These are phyloP conservation scores for Quercus tomentella DNA, from an alignment of 331 rosid species.

Conservation along the genomic window DNA sequence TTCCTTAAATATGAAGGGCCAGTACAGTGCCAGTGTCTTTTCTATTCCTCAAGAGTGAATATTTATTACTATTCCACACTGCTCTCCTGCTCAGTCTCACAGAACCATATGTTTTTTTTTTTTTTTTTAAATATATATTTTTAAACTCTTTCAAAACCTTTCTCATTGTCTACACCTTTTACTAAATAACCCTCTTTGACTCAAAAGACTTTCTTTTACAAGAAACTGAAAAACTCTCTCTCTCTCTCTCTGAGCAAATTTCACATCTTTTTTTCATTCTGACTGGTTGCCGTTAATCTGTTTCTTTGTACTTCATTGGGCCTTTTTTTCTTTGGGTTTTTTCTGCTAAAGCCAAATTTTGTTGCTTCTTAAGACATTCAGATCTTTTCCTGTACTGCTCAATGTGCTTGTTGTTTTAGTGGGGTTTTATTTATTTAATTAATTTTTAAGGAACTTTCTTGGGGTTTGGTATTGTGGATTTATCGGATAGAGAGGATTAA, in stretches of 20 bases:
- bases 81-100: no score
- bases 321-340: neutral
- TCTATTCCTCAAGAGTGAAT: neutral
- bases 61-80: neutral
- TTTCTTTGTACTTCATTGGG: neutral
- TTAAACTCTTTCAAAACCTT: neutral
- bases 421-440: no score
- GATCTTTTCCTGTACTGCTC: conserved; percentile 16
- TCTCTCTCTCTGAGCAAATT: neutral
- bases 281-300: neutral
- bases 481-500: neutral
- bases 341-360: neutral
- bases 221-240: neutral
- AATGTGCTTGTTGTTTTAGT: neutral
- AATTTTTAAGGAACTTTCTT: neutral
- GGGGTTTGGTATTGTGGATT: neutral
- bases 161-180: neutral
- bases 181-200: neutral
- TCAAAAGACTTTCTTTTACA: neutral
- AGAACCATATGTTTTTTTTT: neutral
- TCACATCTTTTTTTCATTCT: neutral
- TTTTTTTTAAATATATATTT: no score
- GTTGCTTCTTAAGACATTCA: neutral
- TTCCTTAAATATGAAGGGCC: neutral
- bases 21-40: neutral